Evolutionary conservation across 2,329 filamentous ascomycete species (phyloP), one percentile per base, ranked within the genome.

Genomic region (Cladosporium sp.): DNA sequence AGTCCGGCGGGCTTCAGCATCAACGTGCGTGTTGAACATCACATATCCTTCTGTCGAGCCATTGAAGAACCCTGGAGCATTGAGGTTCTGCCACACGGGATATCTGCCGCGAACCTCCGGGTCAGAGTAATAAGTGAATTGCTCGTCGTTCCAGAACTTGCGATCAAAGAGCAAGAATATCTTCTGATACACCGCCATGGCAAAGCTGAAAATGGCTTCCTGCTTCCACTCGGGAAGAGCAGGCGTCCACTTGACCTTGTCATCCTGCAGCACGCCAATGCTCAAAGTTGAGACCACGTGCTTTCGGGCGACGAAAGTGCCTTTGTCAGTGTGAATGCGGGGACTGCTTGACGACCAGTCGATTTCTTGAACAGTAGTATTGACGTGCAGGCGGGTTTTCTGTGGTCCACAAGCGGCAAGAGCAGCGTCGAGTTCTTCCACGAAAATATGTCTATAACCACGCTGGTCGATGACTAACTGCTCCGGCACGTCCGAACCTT

Each of bases 181-280:
- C 68, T 90, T 90, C 52, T 85, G 89, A 71, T 89, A 90, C 0
- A 85, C 88, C 6, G 83, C 86, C 82, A 89, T 88, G 60, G 78
- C 75, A 68, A 88, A 88, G 36, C 80, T 83, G 3, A 82, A 78
- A 52, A 89, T 86, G 0, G 83, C 82, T 2, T 77, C 78, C 13
- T 79, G 74, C 70, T 90, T 89, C 86, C 85, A 89, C 2, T 70
- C 69, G 0, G 86, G 87, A 0, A 89, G 74, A 4, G 72, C 62
- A 0, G 87, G 86, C 10, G 75, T 66, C 66, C 89, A 90, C 0
- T 71, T 68, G 1, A 89, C 78, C 0, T 74, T 77, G 2, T 83
- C 77, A 60, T 83, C 81, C 66, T 89, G 86, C 1, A 89, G 73
- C 0, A 89, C 86, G 1, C 87, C 86, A 0, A 89, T 71, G 45